Conservation (phyloP, 2,329 filamentous ascomycete species). For the Diaporthe helianthi region DNA sequence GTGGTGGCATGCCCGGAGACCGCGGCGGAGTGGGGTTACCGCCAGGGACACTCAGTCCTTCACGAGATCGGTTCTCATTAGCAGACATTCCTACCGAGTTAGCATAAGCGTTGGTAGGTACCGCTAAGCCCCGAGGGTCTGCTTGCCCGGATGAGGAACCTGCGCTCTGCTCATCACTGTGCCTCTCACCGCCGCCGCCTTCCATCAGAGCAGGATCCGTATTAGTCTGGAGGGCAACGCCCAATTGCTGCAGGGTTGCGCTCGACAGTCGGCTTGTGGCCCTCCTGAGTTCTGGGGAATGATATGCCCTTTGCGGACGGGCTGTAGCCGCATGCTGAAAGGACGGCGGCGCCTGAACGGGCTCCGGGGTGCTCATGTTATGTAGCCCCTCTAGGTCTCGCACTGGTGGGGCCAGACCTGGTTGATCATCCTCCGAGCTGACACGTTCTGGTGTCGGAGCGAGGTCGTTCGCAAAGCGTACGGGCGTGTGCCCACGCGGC, state of each 20-base stretch:
- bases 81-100: constrained; percentile 59
- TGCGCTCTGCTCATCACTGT: constrained; percentile 43
- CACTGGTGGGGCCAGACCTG: constrained; percentile 50
- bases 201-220: constrained; percentile 33
- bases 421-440: constrained; percentile 64
- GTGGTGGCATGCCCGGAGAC: constrained; percentile 50
- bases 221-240: constrained; percentile 57
- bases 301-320: constrained; percentile 75
- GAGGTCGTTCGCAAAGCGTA: constrained; percentile 52
- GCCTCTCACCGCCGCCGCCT: constrained; percentile 35
- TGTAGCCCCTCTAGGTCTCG: constrained; percentile 62
- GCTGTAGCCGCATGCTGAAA: constrained; percentile 70
- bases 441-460: constrained; percentile 58
- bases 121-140: constrained; percentile 53
- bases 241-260: constrained; percentile 81
- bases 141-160: constrained; percentile 43
- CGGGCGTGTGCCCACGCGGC: constrained; percentile 45
- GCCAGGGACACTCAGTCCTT: constrained; percentile 55
- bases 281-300: constrained; percentile 78
- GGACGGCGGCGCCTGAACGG: constrained; percentile 78
- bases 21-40: constrained; percentile 42
- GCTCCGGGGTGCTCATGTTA: constrained; percentile 71
- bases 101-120: constrained; percentile 57
- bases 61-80: constrained; percentile 61
- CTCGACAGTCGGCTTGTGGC: constrained; percentile 85